Evolutionary conservation across 2,329 filamentous ascomycete species (phyloP).

Genomic region (Pseudocercospora fijiensis): DNA sequence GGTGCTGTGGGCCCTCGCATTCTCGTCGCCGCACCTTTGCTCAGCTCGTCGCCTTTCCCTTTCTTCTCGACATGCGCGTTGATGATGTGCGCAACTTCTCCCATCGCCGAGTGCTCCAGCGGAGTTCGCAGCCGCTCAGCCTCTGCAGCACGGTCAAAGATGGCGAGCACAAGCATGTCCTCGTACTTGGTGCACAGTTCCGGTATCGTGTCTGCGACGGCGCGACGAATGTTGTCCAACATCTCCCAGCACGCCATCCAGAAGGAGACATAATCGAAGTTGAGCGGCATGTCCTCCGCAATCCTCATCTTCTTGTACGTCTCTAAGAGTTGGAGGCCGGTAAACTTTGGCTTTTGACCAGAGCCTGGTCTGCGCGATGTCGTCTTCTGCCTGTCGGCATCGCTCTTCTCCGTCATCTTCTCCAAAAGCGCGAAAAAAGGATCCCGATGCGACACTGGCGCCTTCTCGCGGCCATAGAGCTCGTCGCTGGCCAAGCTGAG

Average conservation of each 20-base stretch:
- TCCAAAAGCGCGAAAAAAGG: no score
- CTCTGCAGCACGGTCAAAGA: no score
- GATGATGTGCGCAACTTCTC: background rate
- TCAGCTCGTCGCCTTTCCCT: background rate
- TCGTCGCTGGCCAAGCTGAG: background rate
- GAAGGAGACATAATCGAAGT: background rate
- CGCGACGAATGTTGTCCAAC: background rate
- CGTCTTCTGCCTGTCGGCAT: no score
- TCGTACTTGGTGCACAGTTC: no score
- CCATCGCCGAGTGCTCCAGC: no score
- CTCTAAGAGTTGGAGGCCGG: background rate
- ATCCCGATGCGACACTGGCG: no score
- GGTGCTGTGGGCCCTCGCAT: background rate
- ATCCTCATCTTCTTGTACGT: background rate
- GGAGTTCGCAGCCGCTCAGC: no score
- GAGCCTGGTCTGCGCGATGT: no score
- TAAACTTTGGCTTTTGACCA: background rate
- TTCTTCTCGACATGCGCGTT: background rate
- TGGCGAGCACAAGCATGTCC: no score
- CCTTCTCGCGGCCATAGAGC: no score
- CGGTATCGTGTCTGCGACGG: no score
- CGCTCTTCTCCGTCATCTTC: background rate
- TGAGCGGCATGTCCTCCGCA: background rate
- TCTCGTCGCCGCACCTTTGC: background rate
- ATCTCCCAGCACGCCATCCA: background rate